Evolutionary conservation across 352 stramenopile genomes (phyloP), one percentile per base, ranked within the genome.

Genomic region (Phytophthora quininea): DNA sequence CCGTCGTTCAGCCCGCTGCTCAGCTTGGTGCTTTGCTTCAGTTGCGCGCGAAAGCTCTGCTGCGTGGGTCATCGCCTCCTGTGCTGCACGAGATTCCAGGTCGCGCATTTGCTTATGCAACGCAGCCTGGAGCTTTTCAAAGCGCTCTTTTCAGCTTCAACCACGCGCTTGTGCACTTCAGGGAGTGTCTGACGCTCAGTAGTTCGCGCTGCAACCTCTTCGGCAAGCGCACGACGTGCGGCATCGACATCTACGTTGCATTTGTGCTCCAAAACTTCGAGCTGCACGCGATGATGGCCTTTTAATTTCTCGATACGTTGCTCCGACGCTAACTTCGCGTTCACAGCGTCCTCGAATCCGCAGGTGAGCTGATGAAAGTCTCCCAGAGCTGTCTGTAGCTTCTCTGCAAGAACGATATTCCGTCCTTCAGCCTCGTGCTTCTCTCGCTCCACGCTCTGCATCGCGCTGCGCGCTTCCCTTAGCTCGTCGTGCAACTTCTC

Each of bases 331-430:
- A 90, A 29, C 29, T 82, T 77, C 4, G 65, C 67, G 31, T 74
- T 69, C 6, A 92, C 81, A 6, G 84, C 76, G 0, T 69, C 62
- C 57, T 92, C 84, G 38, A 89, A 84, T 49, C 81, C 86, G 47
- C 85, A 67, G 30, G 79, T 93, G 33, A 91, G 76, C 33, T 78
- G 72, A 54, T 93, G 84, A 45, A 92, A 84, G 72, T 93, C 84
- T 31, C 65, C 69, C 8, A 95, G 75, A 52, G 82, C 79, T 38
- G 62, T 43, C 58, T 93, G 85, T 46, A 93, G 75, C 59, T 82
- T 83, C 45, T 91, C 85, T 2, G 84, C 71, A 24, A 95, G 61
- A 14, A 51, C 46, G 8, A 91, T 29, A 29, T 79, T 84, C 11
- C 82, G 80, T 40, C 60, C 71, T 32, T 93, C 84, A 12, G 80